phyloP scores from a whole-genome alignment of 202 grass and related monocot genomes.

The Elaeis oleifera region DNA sequence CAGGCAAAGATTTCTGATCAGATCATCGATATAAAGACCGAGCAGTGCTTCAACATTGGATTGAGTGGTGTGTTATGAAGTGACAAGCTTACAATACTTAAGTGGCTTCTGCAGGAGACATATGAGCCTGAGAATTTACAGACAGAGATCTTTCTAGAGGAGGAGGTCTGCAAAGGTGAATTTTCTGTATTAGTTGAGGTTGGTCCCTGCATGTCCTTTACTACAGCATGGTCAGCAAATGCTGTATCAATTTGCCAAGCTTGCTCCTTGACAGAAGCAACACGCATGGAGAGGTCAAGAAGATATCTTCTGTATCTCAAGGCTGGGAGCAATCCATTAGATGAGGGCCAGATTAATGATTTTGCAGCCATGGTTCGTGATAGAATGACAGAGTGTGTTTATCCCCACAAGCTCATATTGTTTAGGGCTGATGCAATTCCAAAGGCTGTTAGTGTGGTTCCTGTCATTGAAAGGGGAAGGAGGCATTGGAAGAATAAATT shows the following conservation, averaged over 20 bases:
- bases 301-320: constrained; percentile 62
- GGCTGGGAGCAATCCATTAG: constrained; percentile 43
- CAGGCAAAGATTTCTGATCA: constrained; percentile 69
- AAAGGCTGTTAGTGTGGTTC: constrained; percentile 54
- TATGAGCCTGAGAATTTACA: constrained; percentile 79
- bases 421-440: constrained; percentile 55
- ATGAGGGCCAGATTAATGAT: constrained; percentile 48
- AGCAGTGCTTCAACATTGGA: constrained; percentile 84
- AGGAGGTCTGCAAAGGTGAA: constrained; percentile 32
- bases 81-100: constrained; percentile 54
- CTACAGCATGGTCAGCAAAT: constrained; percentile 79
- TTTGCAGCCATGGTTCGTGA: constrained; percentile 78
- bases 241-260: constrained; percentile 75
- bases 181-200: constrained; percentile 53
- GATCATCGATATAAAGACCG: constrained; percentile 56
- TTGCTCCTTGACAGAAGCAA: constrained; percentile 64
- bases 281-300: constrained; percentile 72
- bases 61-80: constrained; percentile 29
- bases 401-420: constrained; percentile 58
- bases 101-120: constrained; percentile 85
- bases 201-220: constrained; percentile 84
- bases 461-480: constrained; percentile 69
- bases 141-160: constrained; percentile 57
- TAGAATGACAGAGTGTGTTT: constrained; percentile 92
- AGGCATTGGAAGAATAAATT: constrained; percentile 92